A percentile compares a stretch with the other conserved stretches of the same genome.
Evolutionary conservation across 2,329 filamentous ascomycete genomes (phyloP).

Genomic region (Arthrobotrys sinensis): DNA sequence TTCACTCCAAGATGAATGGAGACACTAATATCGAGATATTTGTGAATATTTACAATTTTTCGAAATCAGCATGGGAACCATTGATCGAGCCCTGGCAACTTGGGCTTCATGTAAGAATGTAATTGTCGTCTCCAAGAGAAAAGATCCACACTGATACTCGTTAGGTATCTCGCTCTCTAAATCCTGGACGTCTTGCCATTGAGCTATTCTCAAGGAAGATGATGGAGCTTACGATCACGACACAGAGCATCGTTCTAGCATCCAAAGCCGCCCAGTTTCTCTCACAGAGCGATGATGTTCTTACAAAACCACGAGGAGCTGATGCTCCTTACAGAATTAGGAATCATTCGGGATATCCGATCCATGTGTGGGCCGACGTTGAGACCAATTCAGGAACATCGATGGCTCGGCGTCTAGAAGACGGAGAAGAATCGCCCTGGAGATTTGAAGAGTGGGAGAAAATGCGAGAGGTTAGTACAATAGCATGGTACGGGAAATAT

Average conservation of each 20-base stretch:
- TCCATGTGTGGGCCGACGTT: slow-evolving; percentile 79
- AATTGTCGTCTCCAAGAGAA: neutral
- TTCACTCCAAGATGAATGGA: slow-evolving; percentile 78
- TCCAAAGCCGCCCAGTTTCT: slow-evolving; percentile 95
- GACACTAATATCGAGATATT: slow-evolving; percentile 94
- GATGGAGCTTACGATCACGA: slow-evolving; percentile 92
- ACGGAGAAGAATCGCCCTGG: slow-evolving; percentile 94
- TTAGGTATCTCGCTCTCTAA: slow-evolving; percentile 65
- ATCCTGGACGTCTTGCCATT: slow-evolving; percentile 82
- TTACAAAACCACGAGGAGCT: slow-evolving; percentile 90
- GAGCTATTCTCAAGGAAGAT: slow-evolving; percentile 90
- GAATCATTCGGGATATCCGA: slow-evolving; percentile 94
- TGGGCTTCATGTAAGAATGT: slow-evolving; percentile 88
- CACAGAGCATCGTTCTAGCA: slow-evolving; percentile 90
- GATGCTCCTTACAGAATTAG: slow-evolving; percentile 94
- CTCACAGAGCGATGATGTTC: slow-evolving; percentile 86
- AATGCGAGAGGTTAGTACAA: slow-evolving; percentile 76
- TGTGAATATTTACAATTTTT: slow-evolving; percentile 98
- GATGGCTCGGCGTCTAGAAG: slow-evolving; percentile 82
- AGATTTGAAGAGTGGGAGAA: slow-evolving; percentile 97
- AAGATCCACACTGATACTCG: slow-evolving; percentile 28
- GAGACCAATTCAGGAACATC: slow-evolving; percentile 56
- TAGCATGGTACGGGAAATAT: neutral
- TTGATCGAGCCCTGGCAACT: slow-evolving; percentile 96
- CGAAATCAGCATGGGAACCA: slow-evolving; percentile 98